Base-by-base conservation (phyloP, 2,329 filamentous ascomycete species). In the Ophiostoma pallidulum region DNA sequence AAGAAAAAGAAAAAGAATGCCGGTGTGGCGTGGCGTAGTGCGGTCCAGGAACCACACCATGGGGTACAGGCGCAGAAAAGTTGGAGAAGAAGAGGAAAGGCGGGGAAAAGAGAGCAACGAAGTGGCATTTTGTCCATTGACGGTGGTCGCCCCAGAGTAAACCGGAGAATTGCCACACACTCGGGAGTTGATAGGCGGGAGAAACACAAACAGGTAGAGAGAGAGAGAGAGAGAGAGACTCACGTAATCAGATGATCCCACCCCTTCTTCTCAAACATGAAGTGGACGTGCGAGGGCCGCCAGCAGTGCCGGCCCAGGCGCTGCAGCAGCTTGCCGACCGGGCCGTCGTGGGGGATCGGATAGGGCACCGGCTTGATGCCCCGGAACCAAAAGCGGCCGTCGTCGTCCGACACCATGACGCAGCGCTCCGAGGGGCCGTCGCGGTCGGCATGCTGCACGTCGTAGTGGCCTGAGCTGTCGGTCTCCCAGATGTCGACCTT, bases 401-500 rank as follows among this genome's bases (percentile, higher is more conserved):
- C 69, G 0, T 73, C 69, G 56, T 91, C 86, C 51, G 74, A 84
- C 36, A 61, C 41, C 63, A 67, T 66, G 49, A 91, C 73, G 48
- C 83, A 85, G 36, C 86, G 71, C 41, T 86, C 85, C 66, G 87
- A 84, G 0, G 85, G 83, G 2, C 70, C 74, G 29, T 72, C 64
- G 38, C 80, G 70, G 36, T 77, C 75, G 0, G 76, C 69, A 61
- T 88, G 81, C 64, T 92, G 86, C 51, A 91, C 85, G 60, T 92
- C 86, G 61, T 92, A 92, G 58, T 82, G 78, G 9, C 86, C 86
- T n/a, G 78, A 77, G 50, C 76, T 81, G 61, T 91, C 86, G 8
- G 86, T 88, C 66, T 91, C 86, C 86, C 86, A 92, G 54, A 92
- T 82, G 62, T 92, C 86, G 52, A 91, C 75, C 60, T 81, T 86